Base-by-base conservation (phyloP, 2,329 filamentous ascomycete genomes). In the Colletotrichum tabaci region DNA sequence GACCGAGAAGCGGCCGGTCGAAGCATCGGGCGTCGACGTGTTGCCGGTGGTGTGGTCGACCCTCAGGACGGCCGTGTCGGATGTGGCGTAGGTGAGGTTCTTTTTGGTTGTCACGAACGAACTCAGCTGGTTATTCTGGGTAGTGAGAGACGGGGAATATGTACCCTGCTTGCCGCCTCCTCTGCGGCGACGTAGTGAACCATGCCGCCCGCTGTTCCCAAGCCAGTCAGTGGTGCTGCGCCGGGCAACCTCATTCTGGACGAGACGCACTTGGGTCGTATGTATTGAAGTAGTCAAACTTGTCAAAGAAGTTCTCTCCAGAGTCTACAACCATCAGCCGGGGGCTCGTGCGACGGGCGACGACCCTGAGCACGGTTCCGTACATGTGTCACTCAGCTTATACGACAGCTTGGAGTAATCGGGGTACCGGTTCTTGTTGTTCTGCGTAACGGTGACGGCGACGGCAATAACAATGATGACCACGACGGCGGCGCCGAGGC, bases 81-180 rank as follows among this genome's bases (percentile, higher is more conserved):
- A 75, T 1, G 86, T 85, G 7, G 61, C 88, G 75, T 88, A 89
- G 0, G 91, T 93, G 42, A 93, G 84, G 80, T 93, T 93, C 86
- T 88, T 57, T 47, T 21, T 56, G 71, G 23, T 10, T 38, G 16
- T 13, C 18, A 35, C 38, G 57, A 47, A 35, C 18, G 40, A 56
- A 21, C 44, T 71, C 60, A 61, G 72, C 57, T 7, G 26, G 18
- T 73, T 67, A 46, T 60, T 72, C 42, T 63, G 66, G 30, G 16
- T 8, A 44, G 67, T 16, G 57, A 44, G 49, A 47, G 23, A 16
- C 26, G 12, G 46, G 46, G 18, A 38, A 74, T 82, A 74, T 50
- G 50, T 81, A 87, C 87, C 50, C 86, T 79, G 53, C 76, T 75
- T 52, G 77, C 66, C 10, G 87, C 87, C 46, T 82, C 79, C 30